Evolutionary conservation across 495 filamentous ascomycete genomes (phyloP).

Genomic region (Emericellopsis terricola): DNA sequence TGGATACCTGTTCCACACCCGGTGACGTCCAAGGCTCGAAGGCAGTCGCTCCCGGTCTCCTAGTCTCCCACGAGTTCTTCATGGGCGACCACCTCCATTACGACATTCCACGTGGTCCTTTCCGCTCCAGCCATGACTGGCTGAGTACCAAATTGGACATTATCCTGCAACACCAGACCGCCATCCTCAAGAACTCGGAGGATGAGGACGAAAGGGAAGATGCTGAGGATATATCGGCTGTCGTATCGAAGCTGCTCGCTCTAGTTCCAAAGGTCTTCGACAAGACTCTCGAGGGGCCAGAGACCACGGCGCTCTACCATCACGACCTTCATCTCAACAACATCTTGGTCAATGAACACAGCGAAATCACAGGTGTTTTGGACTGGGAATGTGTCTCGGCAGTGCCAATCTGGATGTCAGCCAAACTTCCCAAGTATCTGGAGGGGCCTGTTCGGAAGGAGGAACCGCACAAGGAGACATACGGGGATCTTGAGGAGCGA

Average conservation of each 20-base stretch:
- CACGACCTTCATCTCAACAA: conserved; percentile 21
- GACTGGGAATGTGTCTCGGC: conserved; percentile 28
- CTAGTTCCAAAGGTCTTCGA: conserved; percentile 6
- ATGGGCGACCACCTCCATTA: not conserved
- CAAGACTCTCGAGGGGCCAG: conserved; percentile 1
- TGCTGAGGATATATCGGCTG: not conserved
- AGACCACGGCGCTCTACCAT: conserved; percentile 14
- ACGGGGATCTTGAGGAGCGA: conserved; percentile 13
- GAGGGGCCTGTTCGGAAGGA: conserved; percentile 4
- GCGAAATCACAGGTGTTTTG: conserved; percentile 17
- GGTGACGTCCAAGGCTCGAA: not conserved
- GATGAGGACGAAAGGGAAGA: conserved; percentile 5
- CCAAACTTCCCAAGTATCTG: conserved; percentile 14
- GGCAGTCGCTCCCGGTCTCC: not conserved
- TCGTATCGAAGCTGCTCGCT: conserved; percentile 1
- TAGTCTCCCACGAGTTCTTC: conserved; percentile 1
- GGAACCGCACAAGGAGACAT: conserved; percentile 8
- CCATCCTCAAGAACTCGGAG: conserved; percentile 2
- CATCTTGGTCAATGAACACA: conserved; percentile 18
- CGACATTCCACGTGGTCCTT: not conserved
- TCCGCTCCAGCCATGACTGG: not conserved
- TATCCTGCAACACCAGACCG: not conserved
- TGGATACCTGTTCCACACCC: not conserved
- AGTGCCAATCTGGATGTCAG: conserved; percentile 16
- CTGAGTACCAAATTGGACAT: not conserved